Base-by-base conservation (phyloP, 257 asterid species). In the Lithospermum erythrorhizon region DNA sequence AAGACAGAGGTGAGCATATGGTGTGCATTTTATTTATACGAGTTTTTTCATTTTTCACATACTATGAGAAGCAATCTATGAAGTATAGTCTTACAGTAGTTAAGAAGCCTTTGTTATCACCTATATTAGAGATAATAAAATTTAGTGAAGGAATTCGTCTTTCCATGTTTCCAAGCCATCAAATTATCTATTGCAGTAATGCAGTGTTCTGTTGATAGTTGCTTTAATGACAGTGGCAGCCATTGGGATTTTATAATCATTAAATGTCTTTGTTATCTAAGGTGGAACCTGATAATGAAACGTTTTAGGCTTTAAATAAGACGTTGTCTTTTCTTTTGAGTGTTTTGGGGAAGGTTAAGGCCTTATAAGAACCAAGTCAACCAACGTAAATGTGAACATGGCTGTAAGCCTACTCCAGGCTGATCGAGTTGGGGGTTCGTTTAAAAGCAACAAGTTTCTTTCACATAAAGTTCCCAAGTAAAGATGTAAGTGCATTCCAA, bases 1-100 rank as follows among this genome's bases (percentile, higher is more conserved):
- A 88, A 86, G 80, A 80, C 96, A 20, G 98, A 91, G 96, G 98
- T 88, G 68, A 70, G 77, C 6, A 21, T 51, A 18, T 19, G 62
- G 41, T 52, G 45, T 62, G 55, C 20, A 23, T 35, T 37, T 35
- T 58, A 45, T 23, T 32, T 17, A 18, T n/a, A 14, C 7, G n/a
- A 11, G 49, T 0, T 41, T 0, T 41, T 13, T 41, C 4, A 41
- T 11, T 41, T 27, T 41, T 41, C 18, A 41, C 0, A 13, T 11
- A 41, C 5, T 14, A 2, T 41, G 18, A 41, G 18, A 41, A 41
- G 11, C 1, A 41, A 41, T 41, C 18, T 13, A 11, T 41, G 49
- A 41, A 35, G 2, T 41, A 14, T 41, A 41, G 49, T 11, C 14
- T 11, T 41, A 14, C 49, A 11, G 18, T 41, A 3, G 13, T 41